A percentile compares a stretch with the other conserved stretches of the same genome.
These are phyloP conservation scores for Mesembryanthemum crystallinum DNA, from an alignment of 148 eudicot genomes.

Conservation along the genomic window DNA sequence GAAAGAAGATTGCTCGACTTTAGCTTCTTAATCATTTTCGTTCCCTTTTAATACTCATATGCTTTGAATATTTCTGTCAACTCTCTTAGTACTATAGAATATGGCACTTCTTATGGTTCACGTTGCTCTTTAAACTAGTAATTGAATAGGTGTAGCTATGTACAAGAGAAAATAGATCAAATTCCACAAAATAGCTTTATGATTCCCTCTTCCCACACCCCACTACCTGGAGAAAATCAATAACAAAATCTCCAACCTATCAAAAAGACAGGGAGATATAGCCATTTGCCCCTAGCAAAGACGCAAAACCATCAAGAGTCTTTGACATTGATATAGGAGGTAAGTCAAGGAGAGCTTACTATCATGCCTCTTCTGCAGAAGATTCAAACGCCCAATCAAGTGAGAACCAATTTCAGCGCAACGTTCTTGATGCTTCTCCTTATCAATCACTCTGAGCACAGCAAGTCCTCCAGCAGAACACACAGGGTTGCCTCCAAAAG, in stretches of 20 bases:
- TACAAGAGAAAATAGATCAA: background rate
- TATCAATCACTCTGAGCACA: conserved; percentile 82
- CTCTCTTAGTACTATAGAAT: background rate
- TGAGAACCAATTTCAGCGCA: conserved; percentile 90
- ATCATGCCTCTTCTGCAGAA: conserved; percentile 74
- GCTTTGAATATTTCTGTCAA: background rate
- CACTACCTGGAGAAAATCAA: background rate
- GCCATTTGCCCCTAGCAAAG: background rate
- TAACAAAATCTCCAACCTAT: background rate
- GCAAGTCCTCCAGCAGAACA: conserved; percentile 99
- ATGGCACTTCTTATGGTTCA: background rate
- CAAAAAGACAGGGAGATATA: background rate
- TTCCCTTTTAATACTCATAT: background rate
- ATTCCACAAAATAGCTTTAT: background rate
- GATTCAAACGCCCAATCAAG: conserved; percentile 60
- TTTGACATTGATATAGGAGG: conserved; percentile 2
- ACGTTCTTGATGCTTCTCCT: conserved; percentile 84
- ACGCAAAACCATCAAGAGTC: background rate
- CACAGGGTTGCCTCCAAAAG: conserved; percentile 97
- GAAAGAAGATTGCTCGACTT: too few species aligned
- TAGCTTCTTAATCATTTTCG: background rate
- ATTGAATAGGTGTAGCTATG: background rate
- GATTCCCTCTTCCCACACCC: background rate
- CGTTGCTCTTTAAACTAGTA: background rate
- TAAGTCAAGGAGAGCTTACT: conserved; percentile 43